Evolutionary conservation across 2,329 filamentous ascomycete species (phyloP).

Genomic region (Colletotrichum sp.): DNA sequence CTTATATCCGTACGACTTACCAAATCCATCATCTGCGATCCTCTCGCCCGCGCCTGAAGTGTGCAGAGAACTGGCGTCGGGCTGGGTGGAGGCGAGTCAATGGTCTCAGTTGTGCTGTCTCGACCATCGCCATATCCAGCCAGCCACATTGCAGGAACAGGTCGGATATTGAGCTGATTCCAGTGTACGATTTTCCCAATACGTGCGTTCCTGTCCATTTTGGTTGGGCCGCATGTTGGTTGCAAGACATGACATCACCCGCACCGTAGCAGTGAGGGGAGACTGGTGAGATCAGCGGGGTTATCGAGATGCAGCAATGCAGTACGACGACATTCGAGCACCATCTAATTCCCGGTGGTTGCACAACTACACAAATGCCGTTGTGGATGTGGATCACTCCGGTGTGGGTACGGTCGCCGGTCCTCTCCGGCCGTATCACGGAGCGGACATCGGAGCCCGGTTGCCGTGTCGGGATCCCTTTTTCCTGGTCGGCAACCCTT

Average conservation of each 20-base stretch:
- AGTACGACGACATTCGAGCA: neutral
- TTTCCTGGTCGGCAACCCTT: neutral
- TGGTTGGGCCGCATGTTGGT: neutral
- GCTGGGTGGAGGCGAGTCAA: neutral
- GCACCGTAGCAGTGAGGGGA: neutral
- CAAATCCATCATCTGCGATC: neutral
- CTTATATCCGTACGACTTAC: neutral
- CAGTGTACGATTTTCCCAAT: neutral
- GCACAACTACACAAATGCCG: neutral
- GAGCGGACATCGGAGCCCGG: neutral
- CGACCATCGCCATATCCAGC: neutral
- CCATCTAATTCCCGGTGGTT: neutral
- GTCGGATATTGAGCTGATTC: neutral
- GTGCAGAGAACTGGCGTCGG: neutral
- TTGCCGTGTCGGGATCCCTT: neutral
- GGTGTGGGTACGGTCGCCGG: rapidly evolving
- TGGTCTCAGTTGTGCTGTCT: neutral
- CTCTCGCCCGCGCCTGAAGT: neutral
- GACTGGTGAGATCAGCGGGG: neutral
- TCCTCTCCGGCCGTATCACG: neutral
- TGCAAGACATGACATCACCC: neutral
- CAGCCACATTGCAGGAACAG: neutral
- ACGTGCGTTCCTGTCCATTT: neutral
- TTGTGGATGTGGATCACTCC: neutral
- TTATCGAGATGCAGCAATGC: neutral